Percentiles rank a stretch among this genome's conserved stretches.
Conservation (phyloP, 768 basidiomycete genomes). For the Mrakia gelida region DNA sequence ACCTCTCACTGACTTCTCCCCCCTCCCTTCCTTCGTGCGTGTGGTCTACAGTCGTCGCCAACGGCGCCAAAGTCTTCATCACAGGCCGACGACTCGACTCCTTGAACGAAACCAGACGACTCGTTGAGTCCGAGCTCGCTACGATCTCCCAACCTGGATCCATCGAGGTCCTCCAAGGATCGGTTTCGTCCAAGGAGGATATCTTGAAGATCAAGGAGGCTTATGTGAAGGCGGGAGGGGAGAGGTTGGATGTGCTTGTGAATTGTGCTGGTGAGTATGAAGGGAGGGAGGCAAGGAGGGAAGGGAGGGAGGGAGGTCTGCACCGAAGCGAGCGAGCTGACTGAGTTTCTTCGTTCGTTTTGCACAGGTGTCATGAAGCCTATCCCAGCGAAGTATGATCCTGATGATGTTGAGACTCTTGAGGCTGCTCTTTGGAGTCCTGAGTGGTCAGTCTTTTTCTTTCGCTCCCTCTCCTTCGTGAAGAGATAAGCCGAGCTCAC, state of each 20-base stretch:
- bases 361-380: slow-evolving; percentile 4
- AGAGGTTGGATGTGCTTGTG: slow-evolving; percentile 25
- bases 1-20: background rate
- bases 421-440: slow-evolving; percentile 16
- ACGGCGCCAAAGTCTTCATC: slow-evolving; percentile 31
- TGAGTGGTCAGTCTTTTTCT: background rate
- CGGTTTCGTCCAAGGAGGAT: slow-evolving; percentile 23
- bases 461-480: background rate
- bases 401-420: background rate
- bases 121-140: background rate
- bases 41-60: slow-evolving; percentile 19
- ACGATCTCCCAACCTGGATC: background rate
- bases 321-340: no score
- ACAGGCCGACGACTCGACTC: slow-evolving; percentile 18
- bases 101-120: slow-evolving; percentile 16
- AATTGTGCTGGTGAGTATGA: slow-evolving; percentile 18
- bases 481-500: no score
- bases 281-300: background rate
- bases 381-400: background rate
- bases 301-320: background rate
- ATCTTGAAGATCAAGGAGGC: slow-evolving; percentile 8
- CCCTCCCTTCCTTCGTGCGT: background rate
- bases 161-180: slow-evolving; percentile 18
- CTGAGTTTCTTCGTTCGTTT: background rate
- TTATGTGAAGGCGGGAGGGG: background rate